Conservation (phyloP, 768 basidiomycete species). For the Candolleomyces eurysporus region DNA sequence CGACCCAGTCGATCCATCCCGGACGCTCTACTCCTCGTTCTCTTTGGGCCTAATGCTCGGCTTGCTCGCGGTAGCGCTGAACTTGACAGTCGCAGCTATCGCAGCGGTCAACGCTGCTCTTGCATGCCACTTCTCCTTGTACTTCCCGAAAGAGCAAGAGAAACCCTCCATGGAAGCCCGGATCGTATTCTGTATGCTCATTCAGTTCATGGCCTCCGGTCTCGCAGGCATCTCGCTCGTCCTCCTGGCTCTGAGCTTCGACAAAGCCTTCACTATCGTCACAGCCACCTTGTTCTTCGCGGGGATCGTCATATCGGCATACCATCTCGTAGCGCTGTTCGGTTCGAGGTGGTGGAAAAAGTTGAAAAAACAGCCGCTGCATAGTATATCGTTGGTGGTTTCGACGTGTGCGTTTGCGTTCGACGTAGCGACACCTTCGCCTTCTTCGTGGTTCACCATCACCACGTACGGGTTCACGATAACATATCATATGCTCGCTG, state of each 20-base stretch:
- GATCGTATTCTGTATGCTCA: slow-evolving; percentile 2
- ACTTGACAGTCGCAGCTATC: neutral
- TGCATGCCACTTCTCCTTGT: neutral
- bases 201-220: slow-evolving; percentile 3
- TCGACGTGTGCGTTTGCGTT: neutral
- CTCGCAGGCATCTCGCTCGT: neutral
- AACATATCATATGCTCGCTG: neutral
- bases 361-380: neutral
- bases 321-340: neutral
- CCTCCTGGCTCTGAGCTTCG: neutral
- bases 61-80: neutral
- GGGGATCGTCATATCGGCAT: neutral
- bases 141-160: neutral
- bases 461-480: neutral
- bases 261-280: neutral
- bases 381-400: neutral
- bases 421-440: neutral
- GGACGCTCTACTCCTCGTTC: neutral
- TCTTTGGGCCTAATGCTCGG: neutral
- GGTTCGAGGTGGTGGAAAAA: neutral
- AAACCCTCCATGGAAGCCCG: neutral
- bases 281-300: neutral
- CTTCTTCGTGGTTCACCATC: slow-evolving; percentile 1
- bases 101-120: neutral
- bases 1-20: neutral